phyloP scores from a whole-genome alignment of 768 basidiomycete species.

The Lactarius hatsudake region DNA sequence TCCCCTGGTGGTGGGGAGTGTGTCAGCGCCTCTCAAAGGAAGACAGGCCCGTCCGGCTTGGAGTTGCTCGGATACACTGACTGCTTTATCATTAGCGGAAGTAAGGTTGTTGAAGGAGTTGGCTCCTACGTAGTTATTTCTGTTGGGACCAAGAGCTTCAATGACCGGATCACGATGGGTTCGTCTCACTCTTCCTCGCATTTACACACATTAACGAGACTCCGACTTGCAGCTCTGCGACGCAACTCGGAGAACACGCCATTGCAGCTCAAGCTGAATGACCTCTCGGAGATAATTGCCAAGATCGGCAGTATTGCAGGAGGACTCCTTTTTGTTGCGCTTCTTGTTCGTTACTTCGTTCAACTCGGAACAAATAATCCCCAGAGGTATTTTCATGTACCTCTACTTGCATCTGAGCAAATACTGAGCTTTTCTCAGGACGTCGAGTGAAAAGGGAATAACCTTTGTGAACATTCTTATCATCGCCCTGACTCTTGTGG shows the following conservation, averaged over 20 bases:
- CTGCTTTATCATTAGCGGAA: constrained; percentile 88
- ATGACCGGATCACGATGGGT: constrained; percentile 98
- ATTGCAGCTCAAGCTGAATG: constrained; percentile 88
- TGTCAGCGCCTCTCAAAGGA: neutral
- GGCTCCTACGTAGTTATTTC: constrained; percentile 90
- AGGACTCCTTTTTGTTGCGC: constrained; percentile 71
- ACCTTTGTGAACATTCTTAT: constrained; percentile 91
- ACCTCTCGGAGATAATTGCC: constrained; percentile 90
- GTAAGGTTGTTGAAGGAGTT: constrained; percentile 74
- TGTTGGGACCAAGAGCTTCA: constrained; percentile 89
- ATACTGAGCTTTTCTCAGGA: constrained; percentile 38
- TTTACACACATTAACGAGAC: neutral
- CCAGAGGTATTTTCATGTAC: neutral
- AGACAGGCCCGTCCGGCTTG: constrained; percentile 27
- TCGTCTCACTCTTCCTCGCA: constrained; percentile 32
- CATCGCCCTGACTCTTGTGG: constrained; percentile 88
- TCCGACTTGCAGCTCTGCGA: constrained; percentile 59
- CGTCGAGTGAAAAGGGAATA: constrained; percentile 79
- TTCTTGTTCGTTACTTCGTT: constrained; percentile 95
- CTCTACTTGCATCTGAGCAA: too few species aligned
- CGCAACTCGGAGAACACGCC: constrained; percentile 88
- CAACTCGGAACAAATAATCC: constrained; percentile 67
- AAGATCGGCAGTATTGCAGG: constrained; percentile 85
- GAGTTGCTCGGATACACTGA: constrained; percentile 59
- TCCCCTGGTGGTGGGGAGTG: constrained; percentile 24